Percentiles rank a stretch among this genome's conserved stretches.
Conservation (phyloP, 2,329 filamentous ascomycete species). For the Cladosporium phlei region DNA sequence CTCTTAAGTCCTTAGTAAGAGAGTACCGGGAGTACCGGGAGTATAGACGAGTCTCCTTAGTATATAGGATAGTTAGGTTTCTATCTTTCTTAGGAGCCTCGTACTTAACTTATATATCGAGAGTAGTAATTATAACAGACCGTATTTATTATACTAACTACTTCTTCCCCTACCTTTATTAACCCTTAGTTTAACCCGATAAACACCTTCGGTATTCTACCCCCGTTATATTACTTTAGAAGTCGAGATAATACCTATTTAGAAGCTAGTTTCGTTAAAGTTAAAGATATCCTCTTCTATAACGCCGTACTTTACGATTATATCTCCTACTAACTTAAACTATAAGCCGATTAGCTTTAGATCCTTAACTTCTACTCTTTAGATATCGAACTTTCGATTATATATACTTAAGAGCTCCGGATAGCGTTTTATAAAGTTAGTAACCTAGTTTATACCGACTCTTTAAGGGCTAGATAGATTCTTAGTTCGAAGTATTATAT, state of each 20-base stretch:
- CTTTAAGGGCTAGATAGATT: constrained; percentile 3
- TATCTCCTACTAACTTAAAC: constrained; percentile 17
- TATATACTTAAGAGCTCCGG: not conserved
- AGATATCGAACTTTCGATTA: constrained; percentile 1
- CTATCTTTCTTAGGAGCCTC: too few species aligned
- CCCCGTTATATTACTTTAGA: constrained; percentile 23
- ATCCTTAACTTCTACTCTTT: constrained; percentile 7
- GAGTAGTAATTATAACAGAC: too few species aligned
- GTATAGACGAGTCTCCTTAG: too few species aligned
- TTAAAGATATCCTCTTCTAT: constrained; percentile 17
- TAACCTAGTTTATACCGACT: constrained; percentile 5
- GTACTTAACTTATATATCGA: too few species aligned
- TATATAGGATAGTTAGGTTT: too few species aligned
- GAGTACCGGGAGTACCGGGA: too few species aligned
- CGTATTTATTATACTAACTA: too few species aligned
- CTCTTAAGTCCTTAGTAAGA: too few species aligned
- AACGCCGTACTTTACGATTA: constrained; percentile 14
- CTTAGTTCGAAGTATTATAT: constrained; percentile 10
- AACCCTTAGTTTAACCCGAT: too few species aligned
- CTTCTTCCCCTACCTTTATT: too few species aligned
- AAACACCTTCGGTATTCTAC: too few species aligned
- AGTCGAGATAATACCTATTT: constrained; percentile 20
- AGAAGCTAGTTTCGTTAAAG: constrained; percentile 25
- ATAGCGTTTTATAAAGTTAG: constrained; percentile 1
- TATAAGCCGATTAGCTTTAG: constrained; percentile 10